Percentiles rank a stretch among this genome's conserved stretches.
Conservation (phyloP, 2,329 filamentous ascomycete genomes). For the Ophiostoma fasciatum region DNA sequence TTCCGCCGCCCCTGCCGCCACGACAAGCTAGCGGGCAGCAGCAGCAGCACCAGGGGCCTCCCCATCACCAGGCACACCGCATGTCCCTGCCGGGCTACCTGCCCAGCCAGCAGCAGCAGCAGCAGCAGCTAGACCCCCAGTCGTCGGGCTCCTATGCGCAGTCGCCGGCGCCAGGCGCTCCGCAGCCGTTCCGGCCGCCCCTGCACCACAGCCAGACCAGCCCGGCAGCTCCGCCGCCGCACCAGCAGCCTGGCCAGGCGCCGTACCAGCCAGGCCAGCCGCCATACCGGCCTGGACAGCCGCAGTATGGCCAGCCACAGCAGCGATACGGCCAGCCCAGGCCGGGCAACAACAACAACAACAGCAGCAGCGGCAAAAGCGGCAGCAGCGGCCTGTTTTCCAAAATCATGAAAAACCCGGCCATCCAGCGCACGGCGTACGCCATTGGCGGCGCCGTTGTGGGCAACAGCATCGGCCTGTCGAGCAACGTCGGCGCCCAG, state of each 20-base stretch:
- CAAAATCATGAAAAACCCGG: slow-evolving; percentile 10
- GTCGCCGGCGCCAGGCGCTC: background rate
- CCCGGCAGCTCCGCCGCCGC: background rate
- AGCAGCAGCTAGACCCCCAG: no score
- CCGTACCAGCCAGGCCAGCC: no score
- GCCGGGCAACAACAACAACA: background rate
- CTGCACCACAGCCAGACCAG: slow-evolving; percentile 2
- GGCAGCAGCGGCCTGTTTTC: slow-evolving; percentile 5
- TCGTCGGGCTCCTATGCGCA: no score
- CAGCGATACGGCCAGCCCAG: background rate
- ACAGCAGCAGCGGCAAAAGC: background rate
- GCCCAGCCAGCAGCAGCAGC: background rate
- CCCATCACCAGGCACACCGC: slow-evolving; percentile 1
- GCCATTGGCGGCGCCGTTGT: slow-evolving; percentile 8
- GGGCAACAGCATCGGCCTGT: slow-evolving; percentile 6
- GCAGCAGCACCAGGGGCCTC: background rate
- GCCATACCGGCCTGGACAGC: background rate
- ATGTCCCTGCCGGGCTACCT: slow-evolving; percentile 3
- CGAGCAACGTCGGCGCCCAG: slow-evolving; percentile 4
- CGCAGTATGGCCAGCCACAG: slow-evolving; percentile 5
- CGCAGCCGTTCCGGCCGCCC: background rate
- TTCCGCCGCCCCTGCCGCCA: background rate
- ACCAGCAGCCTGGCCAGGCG: background rate
- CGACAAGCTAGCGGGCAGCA: no score
- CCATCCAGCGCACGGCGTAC: slow-evolving; percentile 8